Percentiles rank a stretch among this genome's conserved stretches.
Evolutionary conservation across 257 asterid genomes (phyloP).

Genomic region (Solanum virginianum): DNA sequence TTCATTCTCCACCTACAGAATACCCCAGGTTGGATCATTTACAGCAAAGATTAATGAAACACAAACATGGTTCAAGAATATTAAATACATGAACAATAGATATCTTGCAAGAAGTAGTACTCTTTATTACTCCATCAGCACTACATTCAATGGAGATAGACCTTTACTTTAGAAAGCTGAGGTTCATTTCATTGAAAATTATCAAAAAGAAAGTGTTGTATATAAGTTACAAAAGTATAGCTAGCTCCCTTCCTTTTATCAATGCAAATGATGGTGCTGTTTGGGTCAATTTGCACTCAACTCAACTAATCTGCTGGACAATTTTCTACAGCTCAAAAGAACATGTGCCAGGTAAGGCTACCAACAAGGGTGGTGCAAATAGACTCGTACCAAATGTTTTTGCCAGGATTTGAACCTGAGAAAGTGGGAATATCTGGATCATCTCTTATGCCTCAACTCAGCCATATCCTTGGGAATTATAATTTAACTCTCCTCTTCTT

Average conservation of each 20-base stretch:
- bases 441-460: not conserved
- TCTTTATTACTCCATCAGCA: not conserved
- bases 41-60: not conserved
- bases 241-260: not conserved
- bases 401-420: not conserved
- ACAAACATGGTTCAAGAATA: not conserved
- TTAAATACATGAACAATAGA: not conserved
- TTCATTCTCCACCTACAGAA: conserved; percentile 82
- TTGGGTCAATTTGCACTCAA: not conserved
- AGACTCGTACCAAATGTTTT: not conserved
- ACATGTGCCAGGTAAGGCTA: not conserved
- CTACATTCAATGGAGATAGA: not conserved
- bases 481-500: not conserved
- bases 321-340: not conserved
- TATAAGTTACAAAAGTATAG: not conserved
- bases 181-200: not conserved
- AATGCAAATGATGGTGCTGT: not conserved
- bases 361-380: not conserved
- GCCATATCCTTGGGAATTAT: not conserved
- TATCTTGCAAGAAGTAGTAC: not conserved
- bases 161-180: not conserved
- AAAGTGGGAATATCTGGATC: not conserved
- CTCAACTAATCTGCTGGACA: not conserved
- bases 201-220: not conserved
- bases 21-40: not conserved